A percentile compares a stretch with the other conserved stretches of the same genome.
Conservation (phyloP, 768 basidiomycete genomes). For the Peribolospora baueri region DNA sequence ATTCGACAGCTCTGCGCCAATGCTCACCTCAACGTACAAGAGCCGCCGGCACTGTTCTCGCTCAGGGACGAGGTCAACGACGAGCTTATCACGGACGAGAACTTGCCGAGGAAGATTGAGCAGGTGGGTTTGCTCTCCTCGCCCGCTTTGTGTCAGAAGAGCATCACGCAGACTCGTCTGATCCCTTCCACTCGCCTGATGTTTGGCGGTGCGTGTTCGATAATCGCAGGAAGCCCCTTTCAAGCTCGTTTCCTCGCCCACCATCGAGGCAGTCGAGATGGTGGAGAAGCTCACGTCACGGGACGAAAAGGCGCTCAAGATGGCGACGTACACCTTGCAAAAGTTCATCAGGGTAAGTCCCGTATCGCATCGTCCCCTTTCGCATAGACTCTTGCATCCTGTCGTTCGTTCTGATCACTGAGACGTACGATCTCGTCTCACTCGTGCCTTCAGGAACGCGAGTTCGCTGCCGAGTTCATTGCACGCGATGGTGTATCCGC, state of each 20-base stretch:
- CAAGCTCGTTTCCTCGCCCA: slow-evolving; percentile 57
- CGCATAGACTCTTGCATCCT: background rate
- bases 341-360: background rate
- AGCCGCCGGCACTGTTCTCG: slow-evolving; percentile 45
- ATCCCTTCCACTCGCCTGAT: background rate
- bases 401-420: too few relatives aligned
- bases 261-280: slow-evolving; percentile 46
- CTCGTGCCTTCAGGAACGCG: slow-evolving; percentile 13
- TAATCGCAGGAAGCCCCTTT: background rate
- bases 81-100: slow-evolving; percentile 67
- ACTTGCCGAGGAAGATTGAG: slow-evolving; percentile 56
- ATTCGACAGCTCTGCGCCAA: slow-evolving; percentile 7
- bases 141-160: background rate
- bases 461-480: slow-evolving; percentile 57
- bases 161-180: background rate
- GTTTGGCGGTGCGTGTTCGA: background rate
- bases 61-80: slow-evolving; percentile 53
- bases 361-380: background rate
- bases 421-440: background rate
- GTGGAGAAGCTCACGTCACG: slow-evolving; percentile 38
- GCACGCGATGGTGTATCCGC: slow-evolving; percentile 43
- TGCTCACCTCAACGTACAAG: slow-evolving; percentile 38
- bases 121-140: slow-evolving; percentile 11
- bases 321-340: slow-evolving; percentile 26
- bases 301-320: slow-evolving; percentile 36